Evolutionary conservation across 108 stramenopile species (phyloP), one percentile per base, ranked within the genome.

Genomic region (Cyclostephanos tholiformis): DNA sequence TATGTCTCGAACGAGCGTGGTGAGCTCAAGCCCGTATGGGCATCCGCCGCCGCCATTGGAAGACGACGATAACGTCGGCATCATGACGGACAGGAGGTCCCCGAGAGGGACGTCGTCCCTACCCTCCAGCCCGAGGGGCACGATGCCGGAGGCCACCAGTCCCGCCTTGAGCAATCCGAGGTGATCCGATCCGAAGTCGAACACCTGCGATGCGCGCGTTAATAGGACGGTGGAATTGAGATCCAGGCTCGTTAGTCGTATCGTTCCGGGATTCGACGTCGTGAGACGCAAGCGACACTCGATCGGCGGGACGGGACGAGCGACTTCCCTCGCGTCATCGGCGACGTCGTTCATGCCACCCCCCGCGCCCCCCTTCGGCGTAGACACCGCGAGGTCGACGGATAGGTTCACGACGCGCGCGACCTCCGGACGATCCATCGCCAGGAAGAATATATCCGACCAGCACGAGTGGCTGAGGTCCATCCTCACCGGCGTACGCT

Each of bases 391-490:
- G 53, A 88, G 63, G 48, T 88, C 82, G 26, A 88, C 69, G 2
- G 85, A 86, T 12, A 69, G 75, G 67, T 88, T 88, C 61, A 88
- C 55, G 0, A 88, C 88, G 16, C 85, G 73, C 22, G 88, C 88
- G 27, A 77, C 83, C 73, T 86, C 85, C 46, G 88, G 88, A 67
- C 66, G 85, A 48, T 88, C 88, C 88, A 88, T 88, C 11, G 83
- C 82, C 27, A 88, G 58, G 61, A 88, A 88, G 75, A 88, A 88
- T 19, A 88, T 88, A 69, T 88, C 88, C 8, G 82, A 80, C 88
- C 88, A 88, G 48, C 71, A 62, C 6, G 81, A 84, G 70, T 88
- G 85, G 41, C 77, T 79, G 11, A 88, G 59, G 63, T 88, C 88
- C 88, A 88, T 88, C 55, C 88, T 71, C 4, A 88, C 88, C 13